Evolutionary conservation across 805 yeast species (phyloP).

Genomic region (Candida xyloterini): DNA sequence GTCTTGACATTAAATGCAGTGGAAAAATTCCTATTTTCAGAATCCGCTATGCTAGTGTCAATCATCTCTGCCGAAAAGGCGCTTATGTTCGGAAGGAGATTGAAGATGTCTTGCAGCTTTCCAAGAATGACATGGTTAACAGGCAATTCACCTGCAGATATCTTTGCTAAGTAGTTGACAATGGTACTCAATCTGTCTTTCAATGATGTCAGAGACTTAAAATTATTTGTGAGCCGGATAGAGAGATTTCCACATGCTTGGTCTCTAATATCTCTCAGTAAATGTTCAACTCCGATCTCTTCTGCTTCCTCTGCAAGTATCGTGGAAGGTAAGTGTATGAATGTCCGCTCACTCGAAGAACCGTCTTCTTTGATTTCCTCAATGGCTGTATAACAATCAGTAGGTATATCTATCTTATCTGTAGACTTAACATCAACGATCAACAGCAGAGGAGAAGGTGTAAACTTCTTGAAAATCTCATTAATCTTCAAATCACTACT

Average conservation of each 20-base stretch:
- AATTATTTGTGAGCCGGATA: slow-evolving; percentile 81
- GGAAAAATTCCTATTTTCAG: slow-evolving; percentile 39
- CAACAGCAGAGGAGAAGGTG: slow-evolving; percentile 75
- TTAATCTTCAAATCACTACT: slow-evolving; percentile 88
- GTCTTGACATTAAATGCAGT: slow-evolving; percentile 89
- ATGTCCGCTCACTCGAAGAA: slow-evolving; percentile 85
- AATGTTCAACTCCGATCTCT: slow-evolving; percentile 97
- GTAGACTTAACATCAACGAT: slow-evolving; percentile 89
- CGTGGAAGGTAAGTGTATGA: slow-evolving; percentile 86
- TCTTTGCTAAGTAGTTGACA: slow-evolving; percentile 71
- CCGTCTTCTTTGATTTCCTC: slow-evolving; percentile 98
- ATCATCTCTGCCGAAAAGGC: slow-evolving; percentile 34
- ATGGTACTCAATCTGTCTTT: slow-evolving; percentile 77
- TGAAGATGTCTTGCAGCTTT: slow-evolving; percentile 91
- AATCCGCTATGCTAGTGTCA: slow-evolving; percentile 9
- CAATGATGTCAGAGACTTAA: slow-evolving; percentile 82
- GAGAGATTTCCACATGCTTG: slow-evolving; percentile 95
- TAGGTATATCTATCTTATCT: slow-evolving; percentile 81
- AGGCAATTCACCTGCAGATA: slow-evolving; percentile 69
- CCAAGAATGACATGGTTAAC: slow-evolving; percentile 88
- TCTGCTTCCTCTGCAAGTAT: slow-evolving; percentile 99
- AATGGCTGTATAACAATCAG: slow-evolving; percentile 89
- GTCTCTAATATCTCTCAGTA: slow-evolving; percentile 89
- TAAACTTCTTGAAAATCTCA: slow-evolving; percentile 81
- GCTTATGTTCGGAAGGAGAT: slow-evolving; percentile 74